Evolutionary conservation across 805 yeast genomes (phyloP), one percentile per base, ranked within the genome.

Genomic region (Candida pini): DNA sequence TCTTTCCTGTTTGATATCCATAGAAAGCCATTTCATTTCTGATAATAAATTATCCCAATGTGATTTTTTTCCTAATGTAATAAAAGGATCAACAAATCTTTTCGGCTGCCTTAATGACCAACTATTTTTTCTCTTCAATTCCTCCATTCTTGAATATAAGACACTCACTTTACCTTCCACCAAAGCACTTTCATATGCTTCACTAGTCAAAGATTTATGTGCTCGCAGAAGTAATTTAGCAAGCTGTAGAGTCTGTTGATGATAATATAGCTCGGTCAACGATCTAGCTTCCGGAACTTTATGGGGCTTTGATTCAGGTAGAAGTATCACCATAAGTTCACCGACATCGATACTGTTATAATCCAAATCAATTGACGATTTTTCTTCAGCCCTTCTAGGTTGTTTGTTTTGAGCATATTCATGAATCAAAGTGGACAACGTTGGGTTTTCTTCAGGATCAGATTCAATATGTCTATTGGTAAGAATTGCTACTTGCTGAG

Each of bases 51-150:
- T 60, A 47, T 82, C 90, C 86, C 94, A 77, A 44, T 84, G 89
- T 4, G 77, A 63, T 20, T 66, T 63, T n/a, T 53, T 53, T 10
- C 63, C 55, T 18, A 46, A 52, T 5, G 33, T 39, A 22, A 56
- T 31, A 41, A 73, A 73, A 0, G 97, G 96, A 44, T 86, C 95
- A 9, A 68, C 51, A 49, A 69, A 81, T 43, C 73, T 70, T 34
- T 71, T 66, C 0, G 95, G 95, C 55, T 92, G 98, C 34, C 95
- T 69, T 34, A 92, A 64, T 16, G 95, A 81, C 97, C 98, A 92
- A 48, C 84, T 78, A 2, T 85, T 83, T 38, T 81, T 81, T 30
- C 95, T 68, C 55, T 87, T 86, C 43, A 92, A 67, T 55, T 90
- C 97, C 52, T 90, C 97, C 30, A 92, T 89, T 41, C 97, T 69